These are phyloP conservation scores for Chrysoporthe cubensis DNA, from an alignment of 2,329 filamentous ascomycete species.

Conservation along the genomic window DNA sequence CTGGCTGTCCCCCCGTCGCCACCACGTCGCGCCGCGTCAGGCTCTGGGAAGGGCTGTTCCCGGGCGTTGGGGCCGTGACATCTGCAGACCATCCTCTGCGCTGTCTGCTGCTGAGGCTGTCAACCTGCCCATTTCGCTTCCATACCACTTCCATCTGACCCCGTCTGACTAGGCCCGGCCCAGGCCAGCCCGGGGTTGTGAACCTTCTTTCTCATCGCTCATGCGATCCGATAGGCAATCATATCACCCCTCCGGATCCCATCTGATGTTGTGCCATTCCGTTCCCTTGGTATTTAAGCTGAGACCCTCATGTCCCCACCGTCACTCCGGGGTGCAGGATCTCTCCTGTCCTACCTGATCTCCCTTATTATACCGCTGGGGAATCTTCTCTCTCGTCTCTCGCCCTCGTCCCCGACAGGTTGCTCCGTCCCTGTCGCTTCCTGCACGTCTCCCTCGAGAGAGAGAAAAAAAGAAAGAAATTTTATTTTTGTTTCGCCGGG, in stretches of 20 bases:
- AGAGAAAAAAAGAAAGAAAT: not conserved
- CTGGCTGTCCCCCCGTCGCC: slow-evolving; percentile 13
- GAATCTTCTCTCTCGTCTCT: not conserved
- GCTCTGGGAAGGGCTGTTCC: not conserved
- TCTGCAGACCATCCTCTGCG: slow-evolving; percentile 15
- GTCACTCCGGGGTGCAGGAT: slow-evolving; percentile 18
- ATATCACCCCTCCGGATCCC: slow-evolving; percentile 15
- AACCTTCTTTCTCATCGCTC: slow-evolving; percentile 15
- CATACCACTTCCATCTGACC: slow-evolving; percentile 9
- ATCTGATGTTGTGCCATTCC: slow-evolving; percentile 21
- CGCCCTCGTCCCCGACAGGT: not conserved
- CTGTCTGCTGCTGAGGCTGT: slow-evolving; percentile 1
- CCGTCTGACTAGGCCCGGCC: slow-evolving; percentile 8
- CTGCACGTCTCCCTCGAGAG: too few species aligned
- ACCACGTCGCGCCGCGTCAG: slow-evolving; percentile 13
- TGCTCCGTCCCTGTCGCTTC: not conserved
- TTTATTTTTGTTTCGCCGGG: too few species aligned
- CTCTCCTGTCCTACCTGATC: not conserved
- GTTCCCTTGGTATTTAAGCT: slow-evolving; percentile 23
- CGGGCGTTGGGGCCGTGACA: slow-evolving; percentile 7
- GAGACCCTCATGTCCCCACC: slow-evolving; percentile 14
- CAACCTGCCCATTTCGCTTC: slow-evolving; percentile 17
- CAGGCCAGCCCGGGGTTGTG: slow-evolving; percentile 14
- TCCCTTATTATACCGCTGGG: not conserved
- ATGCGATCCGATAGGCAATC: slow-evolving; percentile 15